Percentiles rank a stretch among this genome's conserved stretches.
Evolutionary conservation across 2,329 filamentous ascomycete genomes (phyloP).

Genomic region (Clonostachys chloroleuca): DNA sequence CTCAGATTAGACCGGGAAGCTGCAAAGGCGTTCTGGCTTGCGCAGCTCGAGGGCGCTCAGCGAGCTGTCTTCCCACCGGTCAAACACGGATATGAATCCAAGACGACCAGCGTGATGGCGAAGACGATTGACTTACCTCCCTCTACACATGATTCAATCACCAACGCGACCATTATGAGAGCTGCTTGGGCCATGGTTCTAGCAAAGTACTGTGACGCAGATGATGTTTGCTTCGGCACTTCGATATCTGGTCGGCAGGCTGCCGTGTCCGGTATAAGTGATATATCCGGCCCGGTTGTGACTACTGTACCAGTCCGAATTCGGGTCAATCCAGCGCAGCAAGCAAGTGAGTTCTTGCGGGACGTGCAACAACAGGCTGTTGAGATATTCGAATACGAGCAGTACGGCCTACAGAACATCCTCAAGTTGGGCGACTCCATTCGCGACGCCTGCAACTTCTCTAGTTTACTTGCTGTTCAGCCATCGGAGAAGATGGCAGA

Average conservation of each 20-base stretch:
- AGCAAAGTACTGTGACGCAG: neutral
- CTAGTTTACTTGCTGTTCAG: neutral
- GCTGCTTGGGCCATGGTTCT: neutral
- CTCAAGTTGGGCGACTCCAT: neutral
- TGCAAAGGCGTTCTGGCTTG: conserved; percentile 1
- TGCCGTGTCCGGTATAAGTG: conserved; percentile 10
- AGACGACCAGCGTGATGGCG: neutral
- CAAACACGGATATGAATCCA: neutral
- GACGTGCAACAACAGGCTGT: conserved; percentile 7
- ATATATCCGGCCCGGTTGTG: conserved; percentile 11
- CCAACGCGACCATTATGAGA: neutral
- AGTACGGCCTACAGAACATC: conserved; percentile 16
- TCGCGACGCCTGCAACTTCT: neutral
- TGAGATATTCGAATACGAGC: conserved; percentile 8
- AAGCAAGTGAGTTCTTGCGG: conserved; percentile 6
- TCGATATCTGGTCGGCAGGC: neutral
- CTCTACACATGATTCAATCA: neutral
- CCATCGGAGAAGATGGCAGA: neutral
- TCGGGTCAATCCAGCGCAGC: conserved; percentile 2
- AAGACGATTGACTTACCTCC: neutral
- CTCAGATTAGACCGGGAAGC: conserved; percentile 16
- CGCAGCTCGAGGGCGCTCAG: conserved; percentile 1
- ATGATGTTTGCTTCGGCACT: neutral
- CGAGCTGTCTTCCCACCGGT: conserved; percentile 2
- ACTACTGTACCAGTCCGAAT: conserved; percentile 9